A percentile compares a stretch with the other conserved stretches of the same genome.
Conservation (phyloP, 1,284 basidiomycete genomes). For the Rhodotorula sp. region DNA sequence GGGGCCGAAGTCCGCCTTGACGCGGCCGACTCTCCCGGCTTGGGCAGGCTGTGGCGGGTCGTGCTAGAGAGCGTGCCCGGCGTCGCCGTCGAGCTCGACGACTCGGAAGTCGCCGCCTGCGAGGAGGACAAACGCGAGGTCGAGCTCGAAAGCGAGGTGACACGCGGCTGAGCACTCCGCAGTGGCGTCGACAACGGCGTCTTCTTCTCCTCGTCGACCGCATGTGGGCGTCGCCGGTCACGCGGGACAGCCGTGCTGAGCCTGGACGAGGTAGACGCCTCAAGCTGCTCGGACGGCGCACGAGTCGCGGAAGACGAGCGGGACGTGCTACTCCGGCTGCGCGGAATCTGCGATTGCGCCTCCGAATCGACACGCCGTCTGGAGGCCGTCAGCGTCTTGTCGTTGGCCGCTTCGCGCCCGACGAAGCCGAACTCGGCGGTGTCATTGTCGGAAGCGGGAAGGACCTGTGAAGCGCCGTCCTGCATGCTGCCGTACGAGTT, state of each 20-base stretch:
- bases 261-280: neutral
- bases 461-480: slow-evolving; percentile 5
- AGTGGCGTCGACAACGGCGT: slow-evolving; percentile 3
- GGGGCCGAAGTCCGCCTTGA: slow-evolving; percentile 13
- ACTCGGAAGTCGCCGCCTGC: neutral
- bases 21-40: slow-evolving; percentile 11
- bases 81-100: neutral
- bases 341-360: slow-evolving; percentile 29
- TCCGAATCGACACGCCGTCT: slow-evolving; percentile 31
- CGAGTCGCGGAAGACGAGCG: slow-evolving; percentile 1
- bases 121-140: slow-evolving; percentile 14
- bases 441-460: neutral
- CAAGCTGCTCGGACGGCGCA: neutral
- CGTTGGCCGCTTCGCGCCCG: slow-evolving; percentile 3
- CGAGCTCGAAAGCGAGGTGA: slow-evolving; percentile 22
- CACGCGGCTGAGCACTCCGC: slow-evolving; percentile 5
- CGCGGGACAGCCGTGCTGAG: slow-evolving; percentile 1
- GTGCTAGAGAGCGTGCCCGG: neutral
- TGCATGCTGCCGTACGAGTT: slow-evolving; percentile 17
- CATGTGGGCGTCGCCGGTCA: slow-evolving; percentile 6
- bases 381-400: slow-evolving; percentile 26
- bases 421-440: slow-evolving; percentile 19
- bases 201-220: slow-evolving; percentile 18
- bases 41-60: slow-evolving; percentile 6
- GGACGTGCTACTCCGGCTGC: slow-evolving; percentile 38